Evolutionary conservation across 73 alveolate genomes (phyloP).

Genomic region (Durusdinium trenchii): DNA sequence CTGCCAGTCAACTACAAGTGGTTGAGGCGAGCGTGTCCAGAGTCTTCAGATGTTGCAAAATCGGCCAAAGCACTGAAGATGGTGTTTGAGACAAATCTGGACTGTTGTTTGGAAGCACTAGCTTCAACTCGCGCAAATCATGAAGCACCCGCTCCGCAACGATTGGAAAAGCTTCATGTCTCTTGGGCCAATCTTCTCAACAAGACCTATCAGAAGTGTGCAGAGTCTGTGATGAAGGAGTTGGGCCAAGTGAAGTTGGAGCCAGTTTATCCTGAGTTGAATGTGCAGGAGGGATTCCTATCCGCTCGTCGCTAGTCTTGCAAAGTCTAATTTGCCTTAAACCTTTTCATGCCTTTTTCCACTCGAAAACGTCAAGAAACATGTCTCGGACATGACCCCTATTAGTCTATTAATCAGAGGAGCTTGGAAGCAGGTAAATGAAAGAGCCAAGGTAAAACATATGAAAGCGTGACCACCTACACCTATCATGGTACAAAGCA

Average conservation of each 20-base stretch:
- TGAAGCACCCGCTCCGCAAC: not conserved
- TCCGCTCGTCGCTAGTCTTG: too few species aligned
- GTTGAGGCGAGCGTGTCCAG: not conserved
- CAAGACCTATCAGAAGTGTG: not conserved
- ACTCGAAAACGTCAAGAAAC: too few species aligned
- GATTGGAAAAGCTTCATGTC: not conserved
- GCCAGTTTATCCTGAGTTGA: slow-evolving; percentile 32
- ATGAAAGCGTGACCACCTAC: not conserved
- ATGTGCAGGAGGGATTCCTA: slow-evolving; percentile 24
- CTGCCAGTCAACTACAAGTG: slow-evolving; percentile 25
- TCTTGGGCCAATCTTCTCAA: slow-evolving; percentile 25
- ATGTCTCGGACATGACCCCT: too few species aligned
- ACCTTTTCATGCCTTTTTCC: too few species aligned
- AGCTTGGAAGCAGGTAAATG: too few species aligned
- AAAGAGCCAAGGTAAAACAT: too few species aligned
- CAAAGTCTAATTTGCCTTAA: too few species aligned
- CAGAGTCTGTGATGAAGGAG: not conserved
- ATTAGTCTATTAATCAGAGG: too few species aligned
- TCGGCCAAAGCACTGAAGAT: not conserved
- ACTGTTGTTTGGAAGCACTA: not conserved
- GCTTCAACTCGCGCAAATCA: not conserved
- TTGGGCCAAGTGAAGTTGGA: slow-evolving; percentile 43
- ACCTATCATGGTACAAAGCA: slow-evolving; percentile 64
- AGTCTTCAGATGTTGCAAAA: not conserved
- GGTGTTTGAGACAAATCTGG: slow-evolving; percentile 5